Conservation (phyloP, 352 stramenopile species). For the Phytophthora pistaciae region DNA sequence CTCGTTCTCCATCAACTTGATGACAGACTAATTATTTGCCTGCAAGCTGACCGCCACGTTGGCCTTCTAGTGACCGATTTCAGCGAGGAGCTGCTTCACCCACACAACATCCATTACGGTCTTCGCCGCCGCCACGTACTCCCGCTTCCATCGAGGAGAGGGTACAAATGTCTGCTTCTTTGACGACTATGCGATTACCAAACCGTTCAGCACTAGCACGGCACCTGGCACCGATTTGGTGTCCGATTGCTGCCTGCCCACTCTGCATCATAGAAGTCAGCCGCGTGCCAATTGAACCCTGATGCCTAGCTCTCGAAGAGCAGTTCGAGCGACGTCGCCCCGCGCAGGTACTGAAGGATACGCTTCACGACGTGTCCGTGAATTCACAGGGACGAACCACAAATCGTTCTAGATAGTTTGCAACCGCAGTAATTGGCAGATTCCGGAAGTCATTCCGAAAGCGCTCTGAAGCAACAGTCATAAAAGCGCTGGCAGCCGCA, state of each 20-base stretch:
- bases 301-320: background rate
- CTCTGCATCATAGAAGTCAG: background rate
- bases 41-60: background rate
- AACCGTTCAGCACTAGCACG: background rate
- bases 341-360: background rate
- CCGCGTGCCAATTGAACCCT: background rate
- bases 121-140: background rate
- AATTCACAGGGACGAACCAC: background rate
- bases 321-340: background rate
- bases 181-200: background rate
- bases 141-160: background rate
- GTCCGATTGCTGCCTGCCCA: background rate
- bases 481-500: too few relatives aligned
- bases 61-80: background rate
- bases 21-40: background rate
- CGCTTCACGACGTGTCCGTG: background rate
- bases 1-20: background rate
- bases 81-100: background rate
- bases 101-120: background rate
- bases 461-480: too few relatives aligned
- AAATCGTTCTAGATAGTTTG: background rate
- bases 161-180: background rate
- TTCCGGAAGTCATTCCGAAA: too few relatives aligned
- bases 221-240: background rate
- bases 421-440: background rate